Base-by-base conservation (phyloP, 164 flowering plant species). In the Hamamelis virginiana region DNA sequence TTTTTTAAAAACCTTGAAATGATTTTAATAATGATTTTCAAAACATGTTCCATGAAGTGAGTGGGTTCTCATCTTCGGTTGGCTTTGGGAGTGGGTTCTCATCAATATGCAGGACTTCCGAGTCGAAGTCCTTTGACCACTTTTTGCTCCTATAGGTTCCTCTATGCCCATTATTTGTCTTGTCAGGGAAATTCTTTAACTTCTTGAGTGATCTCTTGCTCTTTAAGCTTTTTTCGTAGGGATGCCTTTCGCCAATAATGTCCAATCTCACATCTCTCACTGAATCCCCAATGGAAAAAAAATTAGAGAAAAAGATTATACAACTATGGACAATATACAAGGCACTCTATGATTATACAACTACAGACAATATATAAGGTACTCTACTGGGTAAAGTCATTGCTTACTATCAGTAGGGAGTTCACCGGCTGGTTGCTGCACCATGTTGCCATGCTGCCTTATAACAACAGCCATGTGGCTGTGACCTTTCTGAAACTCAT, bases 391-490 rank as follows among this genome's bases (percentile, higher is more conserved):
- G 52, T 13, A 23, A 58, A 18, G 56, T 65, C 44, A 8, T 52
- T 59, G 53, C 82, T 80, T 85, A 90, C 98, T 69, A 22, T 77
- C 80, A 46, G 52, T 73, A 67, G 69, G 56, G 59, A 59, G 74
- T 45, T 75, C 78, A 67, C 58, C 57, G 1, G 61, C 76, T 64
- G 76, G 62, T 59, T 77, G 69, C 61, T 62, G 80, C 55, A 11
- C 62, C 15, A 55, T 62, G 67, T 81, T 78, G 70, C 68, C 63
- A 52, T 63, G 68, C 41, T 80, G 85, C 73, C 86, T 83, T 51
- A 89, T 79, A 68, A 96, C 97, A 75, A 89, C 93, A 73, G 99
- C 98, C 97, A 96, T 96, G 82, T 96, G 99, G 72, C 98, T 96
- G 78, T 90, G 95, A 46, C 98, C 98, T 82, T 96, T 96, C 80